A percentile compares a stretch with the other conserved stretches of the same genome.
Conservation (phyloP, 2,329 filamentous ascomycete genomes). For the Neofusicoccum sp. region DNA sequence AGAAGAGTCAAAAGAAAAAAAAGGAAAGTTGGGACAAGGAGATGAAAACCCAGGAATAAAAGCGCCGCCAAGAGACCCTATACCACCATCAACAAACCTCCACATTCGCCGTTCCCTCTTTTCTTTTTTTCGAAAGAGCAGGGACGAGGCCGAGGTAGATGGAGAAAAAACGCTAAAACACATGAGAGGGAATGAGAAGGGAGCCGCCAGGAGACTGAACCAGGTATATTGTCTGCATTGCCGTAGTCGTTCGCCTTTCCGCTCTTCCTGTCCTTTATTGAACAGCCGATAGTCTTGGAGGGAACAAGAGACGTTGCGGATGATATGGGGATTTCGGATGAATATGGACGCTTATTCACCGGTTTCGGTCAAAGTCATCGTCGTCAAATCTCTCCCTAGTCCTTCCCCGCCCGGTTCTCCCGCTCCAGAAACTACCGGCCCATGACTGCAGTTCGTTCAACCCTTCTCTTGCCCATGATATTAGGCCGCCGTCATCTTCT, state of each 20-base stretch:
- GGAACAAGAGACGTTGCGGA: neutral
- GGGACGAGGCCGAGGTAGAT: neutral
- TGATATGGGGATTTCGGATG: neutral
- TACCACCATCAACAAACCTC: no score
- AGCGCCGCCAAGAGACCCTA: neutral
- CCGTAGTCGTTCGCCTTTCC: neutral
- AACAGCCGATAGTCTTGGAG: neutral
- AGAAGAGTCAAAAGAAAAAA: neutral
- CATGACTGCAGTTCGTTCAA: conserved; percentile 11
- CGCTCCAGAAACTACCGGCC: conserved; percentile 16
- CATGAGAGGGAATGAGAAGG: neutral
- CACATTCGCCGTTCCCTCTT: no score
- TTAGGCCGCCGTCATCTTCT: conserved; percentile 5
- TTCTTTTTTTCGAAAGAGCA: no score
- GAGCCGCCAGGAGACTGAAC: neutral
- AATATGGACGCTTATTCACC: neutral
- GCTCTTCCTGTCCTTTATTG: neutral
- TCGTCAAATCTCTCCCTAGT: neutral
- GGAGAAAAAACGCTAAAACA: neutral
- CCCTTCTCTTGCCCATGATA: conserved; percentile 13
- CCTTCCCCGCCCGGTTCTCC: neutral
- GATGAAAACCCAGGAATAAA: neutral
- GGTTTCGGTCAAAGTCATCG: neutral
- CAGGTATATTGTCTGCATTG: neutral
- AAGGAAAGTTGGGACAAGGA: neutral